Base-by-base conservation (phyloP, 2,329 filamentous ascomycete species). In the Xylaria multiplex region DNA sequence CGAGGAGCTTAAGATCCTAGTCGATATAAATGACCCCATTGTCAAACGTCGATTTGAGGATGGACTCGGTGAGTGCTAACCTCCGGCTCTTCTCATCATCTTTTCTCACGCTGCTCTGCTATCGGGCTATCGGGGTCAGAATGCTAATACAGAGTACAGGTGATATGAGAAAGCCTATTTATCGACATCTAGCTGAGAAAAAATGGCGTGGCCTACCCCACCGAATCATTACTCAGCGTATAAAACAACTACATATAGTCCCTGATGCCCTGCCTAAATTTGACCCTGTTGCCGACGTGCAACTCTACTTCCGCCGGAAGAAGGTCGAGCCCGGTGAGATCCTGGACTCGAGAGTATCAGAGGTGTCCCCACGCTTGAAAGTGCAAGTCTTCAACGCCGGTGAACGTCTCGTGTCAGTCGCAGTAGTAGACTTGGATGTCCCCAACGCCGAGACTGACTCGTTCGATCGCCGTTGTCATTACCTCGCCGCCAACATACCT, bases 11-110 rank as follows among this genome's bases (percentile, higher is more conserved):
- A 96, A 97, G 86, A 90, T 99, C 45, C 81, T 91, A 68, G 94
- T 93, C 27, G 96, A 99, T 76, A 93, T 97, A 79, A 98, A 98
- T 78, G 96, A 98, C 76, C 96, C 96, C 0, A 74, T 93, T 43
- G 93, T 98, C 68, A 97, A 97, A 87, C 92, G 93, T 81, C 90
- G 88, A 71, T 98, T 97, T 72, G 96, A 99, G 78, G 94, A 98
- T 79, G 93, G 94, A 27, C 80, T 90, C 74, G 93, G 95, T 97
- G 83, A 73, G 86, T 79, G 16, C 19, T 42, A 40, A 59, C n/a
- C 22, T 11, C 40, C 16, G 16, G 35, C 22, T 37, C 6, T 16
- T 37, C 4, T 40, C 11, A 32, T 35, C 37, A 6, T 50, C 16
- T 46, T n/a, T 40, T 19, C 14, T 22, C 6, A 6, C 22, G n/a